A percentile compares a stretch with the other conserved stretches of the same genome.
These are phyloP conservation scores for Radiomyces spectabilis DNA, from an alignment of 192 early-diverging fungal species.

Conservation along the genomic window DNA sequence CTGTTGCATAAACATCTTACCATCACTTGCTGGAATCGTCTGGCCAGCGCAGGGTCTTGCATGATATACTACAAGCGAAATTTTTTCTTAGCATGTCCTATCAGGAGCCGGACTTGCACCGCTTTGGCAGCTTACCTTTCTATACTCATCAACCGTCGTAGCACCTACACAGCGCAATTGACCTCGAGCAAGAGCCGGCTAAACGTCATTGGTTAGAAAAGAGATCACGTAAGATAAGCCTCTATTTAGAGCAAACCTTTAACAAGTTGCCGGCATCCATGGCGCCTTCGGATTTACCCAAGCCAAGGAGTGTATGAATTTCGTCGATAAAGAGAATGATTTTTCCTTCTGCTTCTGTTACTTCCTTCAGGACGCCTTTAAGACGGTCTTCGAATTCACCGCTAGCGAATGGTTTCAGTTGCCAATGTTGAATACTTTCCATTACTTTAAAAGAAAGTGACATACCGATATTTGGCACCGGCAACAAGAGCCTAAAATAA, in stretches of 20 bases:
- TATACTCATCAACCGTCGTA: conserved; percentile 75
- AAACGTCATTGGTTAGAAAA: no score
- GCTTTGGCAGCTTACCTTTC: conserved; percentile 27
- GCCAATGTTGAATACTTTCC: background rate
- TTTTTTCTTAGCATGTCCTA: background rate
- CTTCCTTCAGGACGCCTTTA: conserved; percentile 65
- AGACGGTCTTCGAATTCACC: conserved; percentile 81
- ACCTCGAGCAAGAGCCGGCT: conserved; percentile 70
- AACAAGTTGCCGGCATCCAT: conserved; percentile 77
- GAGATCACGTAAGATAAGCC: no score
- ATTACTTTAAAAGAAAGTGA: background rate
- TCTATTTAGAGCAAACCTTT: no score
- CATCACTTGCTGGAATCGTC: conserved; percentile 72
- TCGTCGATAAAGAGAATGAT: conserved; percentile 79
- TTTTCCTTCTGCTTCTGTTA: conserved; percentile 62
- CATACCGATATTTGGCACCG: conserved; percentile 67
- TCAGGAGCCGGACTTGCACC: no score
- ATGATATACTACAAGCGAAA: conserved; percentile 37
- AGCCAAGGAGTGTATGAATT: conserved; percentile 66
- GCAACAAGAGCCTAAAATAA: conserved; percentile 43
- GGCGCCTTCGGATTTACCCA: conserved; percentile 68
- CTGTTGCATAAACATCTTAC: conserved; percentile 41
- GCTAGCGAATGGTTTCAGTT: conserved; percentile 15
- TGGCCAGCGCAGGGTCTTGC: conserved; percentile 67
- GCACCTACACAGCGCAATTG: conserved; percentile 68